phyloP scores from a whole-genome alignment of 148 eudicot species.

The Rhododendron ovatum region DNA sequence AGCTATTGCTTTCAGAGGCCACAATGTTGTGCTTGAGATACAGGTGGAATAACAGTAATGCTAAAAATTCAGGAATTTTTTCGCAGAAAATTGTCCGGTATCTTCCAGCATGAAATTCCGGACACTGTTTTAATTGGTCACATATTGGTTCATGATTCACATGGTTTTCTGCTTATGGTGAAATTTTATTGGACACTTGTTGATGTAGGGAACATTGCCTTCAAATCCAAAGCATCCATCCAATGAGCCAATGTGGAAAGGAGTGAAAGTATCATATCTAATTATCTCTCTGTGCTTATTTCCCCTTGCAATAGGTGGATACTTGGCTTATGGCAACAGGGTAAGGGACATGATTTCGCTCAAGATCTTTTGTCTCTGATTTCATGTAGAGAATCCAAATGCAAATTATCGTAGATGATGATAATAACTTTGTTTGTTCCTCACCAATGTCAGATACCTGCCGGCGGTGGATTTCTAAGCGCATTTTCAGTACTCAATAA shows the following conservation, averaged over 20 bases:
- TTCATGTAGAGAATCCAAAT: background rate
- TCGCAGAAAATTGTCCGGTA: background rate
- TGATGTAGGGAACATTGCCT: slow-evolving; percentile 59
- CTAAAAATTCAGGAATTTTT: background rate
- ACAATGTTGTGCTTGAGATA: slow-evolving; percentile 70
- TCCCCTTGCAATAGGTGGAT: slow-evolving; percentile 61
- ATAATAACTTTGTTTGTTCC: background rate
- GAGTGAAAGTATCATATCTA: slow-evolving; percentile 36
- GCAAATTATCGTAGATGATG: background rate
- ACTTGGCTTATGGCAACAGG: slow-evolving; percentile 55
- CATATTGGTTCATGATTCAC: background rate
- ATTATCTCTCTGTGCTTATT: slow-evolving; percentile 41
- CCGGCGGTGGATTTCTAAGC: slow-evolving; percentile 16
- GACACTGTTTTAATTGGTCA: background rate
- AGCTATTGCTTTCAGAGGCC: slow-evolving; percentile 64
- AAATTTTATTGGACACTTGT: background rate
- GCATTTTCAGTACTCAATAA: slow-evolving; percentile 21
- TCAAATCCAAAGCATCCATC: slow-evolving; percentile 32
- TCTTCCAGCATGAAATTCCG: background rate
- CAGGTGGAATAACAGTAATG: slow-evolving; percentile 30
- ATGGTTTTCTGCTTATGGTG: background rate
- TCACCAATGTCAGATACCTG: slow-evolving; percentile 20
- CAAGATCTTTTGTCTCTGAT: background rate
- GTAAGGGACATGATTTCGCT: slow-evolving; percentile 18
- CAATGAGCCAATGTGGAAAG: slow-evolving; percentile 47